phyloP scores from a whole-genome alignment of 2,329 filamentous ascomycete species.

The Diplodia mutila region DNA sequence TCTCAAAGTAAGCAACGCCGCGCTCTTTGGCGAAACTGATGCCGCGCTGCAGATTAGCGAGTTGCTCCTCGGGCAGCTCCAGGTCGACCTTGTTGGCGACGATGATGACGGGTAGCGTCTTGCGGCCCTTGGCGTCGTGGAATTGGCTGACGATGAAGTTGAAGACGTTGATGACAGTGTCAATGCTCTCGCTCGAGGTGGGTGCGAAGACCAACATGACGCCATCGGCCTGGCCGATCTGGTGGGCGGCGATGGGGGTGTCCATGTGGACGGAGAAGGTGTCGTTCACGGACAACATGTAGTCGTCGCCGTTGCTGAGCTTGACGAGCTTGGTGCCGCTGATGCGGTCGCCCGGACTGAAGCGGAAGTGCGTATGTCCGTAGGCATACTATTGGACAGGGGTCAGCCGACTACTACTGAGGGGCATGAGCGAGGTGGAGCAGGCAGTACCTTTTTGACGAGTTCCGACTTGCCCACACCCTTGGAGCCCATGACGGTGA shows the following conservation, averaged over 20 bases:
- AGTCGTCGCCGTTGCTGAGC: constrained; percentile 18
- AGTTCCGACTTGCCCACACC: constrained; percentile 18
- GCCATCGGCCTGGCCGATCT: constrained; percentile 21
- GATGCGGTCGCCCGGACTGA: constrained; percentile 20
- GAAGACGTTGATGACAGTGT: constrained; percentile 19
- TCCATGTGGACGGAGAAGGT: constrained; percentile 23
- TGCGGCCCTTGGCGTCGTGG: constrained; percentile 18
- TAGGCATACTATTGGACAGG: constrained; percentile 12
- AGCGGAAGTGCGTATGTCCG: constrained; percentile 19
- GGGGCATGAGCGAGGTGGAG: neutral
- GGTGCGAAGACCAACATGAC: constrained; percentile 15
- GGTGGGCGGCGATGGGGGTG: constrained; percentile 12
- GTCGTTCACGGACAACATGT: constrained; percentile 22
- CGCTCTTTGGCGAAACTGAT: neutral
- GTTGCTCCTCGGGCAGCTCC: neutral
- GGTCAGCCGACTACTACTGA: neutral
- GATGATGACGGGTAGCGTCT: constrained; percentile 5
- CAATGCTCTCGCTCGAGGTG: neutral
- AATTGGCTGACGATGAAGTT: constrained; percentile 19
- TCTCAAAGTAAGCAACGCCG: constrained; percentile 8
- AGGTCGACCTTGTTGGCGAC: constrained; percentile 19
- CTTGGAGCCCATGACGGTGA: constrained; percentile 16
- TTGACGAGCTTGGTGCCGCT: constrained; percentile 15
- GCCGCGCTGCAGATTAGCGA: neutral
- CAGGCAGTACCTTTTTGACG: neutral